Evolutionary conservation across 805 yeast genomes (phyloP).

Genomic region (Barnettozyma sp.): DNA sequence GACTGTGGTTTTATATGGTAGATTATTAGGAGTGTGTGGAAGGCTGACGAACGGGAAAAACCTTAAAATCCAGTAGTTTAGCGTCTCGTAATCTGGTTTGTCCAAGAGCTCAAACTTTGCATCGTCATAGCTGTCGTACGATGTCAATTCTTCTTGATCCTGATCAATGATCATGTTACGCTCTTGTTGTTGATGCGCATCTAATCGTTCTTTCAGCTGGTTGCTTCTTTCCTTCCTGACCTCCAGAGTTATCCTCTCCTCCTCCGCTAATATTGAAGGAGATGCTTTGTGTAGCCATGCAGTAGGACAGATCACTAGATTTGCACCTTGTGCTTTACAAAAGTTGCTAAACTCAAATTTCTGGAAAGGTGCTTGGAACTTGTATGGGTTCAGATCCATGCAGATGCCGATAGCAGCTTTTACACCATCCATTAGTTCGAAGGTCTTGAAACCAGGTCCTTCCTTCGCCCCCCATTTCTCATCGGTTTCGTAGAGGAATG

Average conservation of each 20-base stretch:
- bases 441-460: conserved; percentile 49
- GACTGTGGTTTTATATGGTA: conserved; percentile 29
- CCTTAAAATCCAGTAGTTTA: conserved; percentile 71
- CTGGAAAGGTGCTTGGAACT: conserved; percentile 73
- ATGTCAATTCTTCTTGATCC: conserved; percentile 2
- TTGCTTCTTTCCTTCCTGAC: conserved; percentile 11
- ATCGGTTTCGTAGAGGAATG: conserved; percentile 73
- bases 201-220: too few relatives aligned
- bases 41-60: conserved; percentile 54
- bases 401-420: conserved; percentile 74
- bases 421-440: conserved; percentile 30
- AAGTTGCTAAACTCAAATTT: conserved; percentile 62
- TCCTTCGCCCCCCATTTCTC: conserved; percentile 74
- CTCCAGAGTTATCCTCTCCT: conserved; percentile 14
- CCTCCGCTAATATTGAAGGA: conserved; percentile 28
- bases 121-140: conserved; percentile 14
- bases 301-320: conserved; percentile 69
- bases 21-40: conserved; percentile 9
- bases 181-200: conserved; percentile 15
- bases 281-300: conserved; percentile 71
- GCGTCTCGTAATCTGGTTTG: conserved; percentile 40
- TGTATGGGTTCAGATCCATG: conserved; percentile 88
- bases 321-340: conserved; percentile 40
- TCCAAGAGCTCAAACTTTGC: conserved; percentile 26
- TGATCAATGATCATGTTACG: conserved; percentile 14